Conservation (phyloP, 495 filamentous ascomycete genomes). For the Podospora anserina region DNA sequence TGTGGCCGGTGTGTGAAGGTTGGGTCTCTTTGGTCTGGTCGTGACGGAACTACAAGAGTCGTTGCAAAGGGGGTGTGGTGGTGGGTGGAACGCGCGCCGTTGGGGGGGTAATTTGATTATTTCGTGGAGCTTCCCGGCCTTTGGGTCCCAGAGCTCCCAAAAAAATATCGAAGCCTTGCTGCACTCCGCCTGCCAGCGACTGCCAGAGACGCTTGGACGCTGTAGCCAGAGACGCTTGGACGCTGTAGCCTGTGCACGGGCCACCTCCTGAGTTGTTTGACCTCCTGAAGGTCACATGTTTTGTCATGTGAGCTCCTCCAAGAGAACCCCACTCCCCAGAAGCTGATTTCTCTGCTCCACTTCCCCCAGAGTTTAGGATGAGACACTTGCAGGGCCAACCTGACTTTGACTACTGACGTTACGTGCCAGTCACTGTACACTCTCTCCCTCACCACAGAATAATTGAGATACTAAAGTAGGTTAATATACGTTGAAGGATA, state of each 20-base stretch:
- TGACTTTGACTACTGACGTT: not conserved
- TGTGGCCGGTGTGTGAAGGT: slow-evolving; percentile 15
- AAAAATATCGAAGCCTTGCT: slow-evolving; percentile 24
- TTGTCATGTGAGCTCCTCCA: not conserved
- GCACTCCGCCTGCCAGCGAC: not conserved
- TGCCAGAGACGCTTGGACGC: not conserved
- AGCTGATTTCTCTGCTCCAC: not conserved
- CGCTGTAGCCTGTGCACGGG: slow-evolving; percentile 11
- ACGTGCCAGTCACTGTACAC: not conserved
- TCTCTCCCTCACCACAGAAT: too few relatives aligned
- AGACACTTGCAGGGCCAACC: not conserved
- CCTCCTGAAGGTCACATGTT: not conserved
- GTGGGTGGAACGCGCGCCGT: slow-evolving; percentile 7
- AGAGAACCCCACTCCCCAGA: not conserved
- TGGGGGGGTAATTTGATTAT: slow-evolving; percentile 5
- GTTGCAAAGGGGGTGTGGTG: slow-evolving; percentile 7
- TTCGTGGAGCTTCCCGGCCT: slow-evolving; percentile 5
- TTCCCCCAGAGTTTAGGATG: not conserved
- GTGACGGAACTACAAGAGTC: slow-evolving; percentile 19
- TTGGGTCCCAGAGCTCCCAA: slow-evolving; percentile 1
- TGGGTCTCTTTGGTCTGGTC: slow-evolving; percentile 8
- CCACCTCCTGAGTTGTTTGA: not conserved
- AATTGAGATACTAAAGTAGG: too few relatives aligned
- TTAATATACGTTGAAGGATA: too few relatives aligned
- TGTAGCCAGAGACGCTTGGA: slow-evolving; percentile 6